Conservation (phyloP, 371 early-diverging fungal species). For the Rhizomucor pusillus region DNA sequence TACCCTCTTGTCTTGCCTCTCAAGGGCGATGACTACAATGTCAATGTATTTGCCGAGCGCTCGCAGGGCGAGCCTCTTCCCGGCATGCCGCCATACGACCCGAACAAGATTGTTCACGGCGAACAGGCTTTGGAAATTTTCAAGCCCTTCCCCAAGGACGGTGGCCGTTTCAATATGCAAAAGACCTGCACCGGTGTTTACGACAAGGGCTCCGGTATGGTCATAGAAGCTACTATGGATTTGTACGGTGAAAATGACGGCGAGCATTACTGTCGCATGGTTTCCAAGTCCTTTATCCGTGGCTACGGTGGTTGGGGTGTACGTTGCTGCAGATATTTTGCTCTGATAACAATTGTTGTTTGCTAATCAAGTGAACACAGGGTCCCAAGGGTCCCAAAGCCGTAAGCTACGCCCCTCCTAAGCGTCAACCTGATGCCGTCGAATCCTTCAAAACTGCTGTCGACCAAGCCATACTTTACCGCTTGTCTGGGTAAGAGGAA, state of each 20-base stretch:
- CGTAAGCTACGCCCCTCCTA: constrained; percentile 47
- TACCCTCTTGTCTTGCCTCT: constrained; percentile 69
- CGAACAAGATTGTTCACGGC: constrained; percentile 74
- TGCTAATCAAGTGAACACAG: no score
- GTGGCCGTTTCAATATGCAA: constrained; percentile 55
- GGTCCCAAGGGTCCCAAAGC: constrained; percentile 66
- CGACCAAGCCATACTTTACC: constrained; percentile 67
- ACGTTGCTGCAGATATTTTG: constrained; percentile 19
- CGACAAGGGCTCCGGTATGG: constrained; percentile 65
- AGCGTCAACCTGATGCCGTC: constrained; percentile 60
- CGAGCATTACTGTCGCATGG: constrained; percentile 53
- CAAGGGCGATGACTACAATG: constrained; percentile 58
- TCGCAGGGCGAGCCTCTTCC: constrained; percentile 39
- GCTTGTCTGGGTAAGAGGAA: constrained; percentile 56
- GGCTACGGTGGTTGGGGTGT: constrained; percentile 63
- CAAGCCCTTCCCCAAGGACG: constrained; percentile 56
- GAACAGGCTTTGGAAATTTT: constrained; percentile 66
- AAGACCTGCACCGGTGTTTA: constrained; percentile 57
- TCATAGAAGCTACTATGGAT: constrained; percentile 60
- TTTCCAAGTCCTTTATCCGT: constrained; percentile 54
- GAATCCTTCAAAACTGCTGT: constrained; percentile 41
- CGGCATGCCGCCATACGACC: constrained; percentile 69
- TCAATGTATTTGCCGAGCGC: constrained; percentile 63
- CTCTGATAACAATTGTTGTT: no score
- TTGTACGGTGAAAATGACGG: constrained; percentile 42